Percentiles rank a stretch among this genome's conserved stretches.
Conservation (phyloP, 768 basidiomycete species). For the Mycena kentingensis region DNA sequence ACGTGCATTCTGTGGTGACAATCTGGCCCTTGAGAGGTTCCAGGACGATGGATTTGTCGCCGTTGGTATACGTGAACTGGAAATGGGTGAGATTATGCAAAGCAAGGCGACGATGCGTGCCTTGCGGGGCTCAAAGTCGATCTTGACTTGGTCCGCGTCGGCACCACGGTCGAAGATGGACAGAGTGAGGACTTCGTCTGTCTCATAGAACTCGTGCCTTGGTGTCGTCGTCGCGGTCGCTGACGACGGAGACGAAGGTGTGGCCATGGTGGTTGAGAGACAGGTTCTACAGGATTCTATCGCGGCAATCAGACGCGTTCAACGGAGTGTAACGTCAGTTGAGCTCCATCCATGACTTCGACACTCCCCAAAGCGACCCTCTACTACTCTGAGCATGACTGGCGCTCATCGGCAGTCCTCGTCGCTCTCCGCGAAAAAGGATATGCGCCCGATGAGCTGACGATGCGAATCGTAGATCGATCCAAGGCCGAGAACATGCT, state of each 20-base stretch:
- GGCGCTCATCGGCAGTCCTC: conserved; percentile 53
- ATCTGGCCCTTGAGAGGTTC: conserved; percentile 86
- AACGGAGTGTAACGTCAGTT: background rate
- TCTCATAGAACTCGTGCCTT: conserved; percentile 89
- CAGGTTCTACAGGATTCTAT: conserved; percentile 8
- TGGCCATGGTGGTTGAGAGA: conserved; percentile 30
- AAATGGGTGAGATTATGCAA: background rate
- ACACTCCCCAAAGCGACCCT: conserved; percentile 74
- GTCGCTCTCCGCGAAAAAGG: conserved; percentile 77
- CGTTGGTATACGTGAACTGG: conserved; percentile 64
- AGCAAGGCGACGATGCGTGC: conserved; percentile 37
- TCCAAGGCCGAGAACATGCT: conserved; percentile 81
- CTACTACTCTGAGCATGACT: too few relatives aligned
- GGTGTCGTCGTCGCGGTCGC: background rate
- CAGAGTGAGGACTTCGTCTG: conserved; percentile 70
- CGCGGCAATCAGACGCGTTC: conserved; percentile 6
- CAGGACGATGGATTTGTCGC: conserved; percentile 68
- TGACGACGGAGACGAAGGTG: background rate
- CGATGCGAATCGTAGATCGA: conserved; percentile 72
- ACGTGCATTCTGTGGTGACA: conserved; percentile 59
- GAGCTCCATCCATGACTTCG: conserved; percentile 25
- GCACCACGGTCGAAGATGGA: conserved; percentile 81
- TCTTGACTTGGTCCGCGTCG: conserved; percentile 60
- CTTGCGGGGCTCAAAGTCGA: conserved; percentile 66
- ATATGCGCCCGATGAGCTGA: conserved; percentile 75